Evolutionary conservation across 306 rosid species (phyloP).

Genomic region (Echinosophora koreensis): DNA sequence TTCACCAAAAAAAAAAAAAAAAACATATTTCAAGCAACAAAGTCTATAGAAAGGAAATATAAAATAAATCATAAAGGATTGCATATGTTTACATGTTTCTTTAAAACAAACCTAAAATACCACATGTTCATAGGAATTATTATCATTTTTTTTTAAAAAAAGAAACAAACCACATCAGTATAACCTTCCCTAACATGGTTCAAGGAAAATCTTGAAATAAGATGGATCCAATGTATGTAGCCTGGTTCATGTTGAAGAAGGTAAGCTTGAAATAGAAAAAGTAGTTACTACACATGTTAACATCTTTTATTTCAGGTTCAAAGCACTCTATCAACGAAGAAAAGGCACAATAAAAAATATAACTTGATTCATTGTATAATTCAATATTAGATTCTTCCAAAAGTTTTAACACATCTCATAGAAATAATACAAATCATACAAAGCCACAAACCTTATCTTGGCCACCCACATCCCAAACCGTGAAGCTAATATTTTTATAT

Average conservation of each 20-base stretch:
- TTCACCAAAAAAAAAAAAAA: too few species aligned
- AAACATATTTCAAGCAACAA: background rate
- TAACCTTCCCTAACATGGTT: constrained; percentile 25
- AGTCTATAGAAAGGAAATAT: constrained; percentile 1
- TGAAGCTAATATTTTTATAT: constrained; percentile 77
- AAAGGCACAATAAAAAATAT: background rate
- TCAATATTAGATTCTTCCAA: background rate
- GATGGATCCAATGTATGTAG: constrained; percentile 47
- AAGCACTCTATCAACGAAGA: constrained; percentile 5
- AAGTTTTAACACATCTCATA: background rate
- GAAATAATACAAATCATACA: background rate
- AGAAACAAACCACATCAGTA: constrained; percentile 38
- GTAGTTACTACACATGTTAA: background rate
- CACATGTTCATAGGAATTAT: background rate
- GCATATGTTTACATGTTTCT: background rate
- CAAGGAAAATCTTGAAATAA: constrained; percentile 47
- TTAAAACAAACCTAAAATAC: background rate
- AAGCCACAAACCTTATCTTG: constrained; percentile 73
- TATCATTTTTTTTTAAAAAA: background rate
- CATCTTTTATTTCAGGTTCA: constrained; percentile 4
- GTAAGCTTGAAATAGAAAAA: background rate
- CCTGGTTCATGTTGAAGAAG: constrained; percentile 45
- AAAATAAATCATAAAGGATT: constrained; percentile 7
- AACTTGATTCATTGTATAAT: background rate
- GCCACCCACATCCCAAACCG: constrained; percentile 87